A percentile compares a stretch with the other conserved stretches of the same genome.
These are phyloP conservation scores for Sporothrix brunneoviolacea DNA, from an alignment of 2,329 filamentous ascomycete genomes.

Conservation along the genomic window DNA sequence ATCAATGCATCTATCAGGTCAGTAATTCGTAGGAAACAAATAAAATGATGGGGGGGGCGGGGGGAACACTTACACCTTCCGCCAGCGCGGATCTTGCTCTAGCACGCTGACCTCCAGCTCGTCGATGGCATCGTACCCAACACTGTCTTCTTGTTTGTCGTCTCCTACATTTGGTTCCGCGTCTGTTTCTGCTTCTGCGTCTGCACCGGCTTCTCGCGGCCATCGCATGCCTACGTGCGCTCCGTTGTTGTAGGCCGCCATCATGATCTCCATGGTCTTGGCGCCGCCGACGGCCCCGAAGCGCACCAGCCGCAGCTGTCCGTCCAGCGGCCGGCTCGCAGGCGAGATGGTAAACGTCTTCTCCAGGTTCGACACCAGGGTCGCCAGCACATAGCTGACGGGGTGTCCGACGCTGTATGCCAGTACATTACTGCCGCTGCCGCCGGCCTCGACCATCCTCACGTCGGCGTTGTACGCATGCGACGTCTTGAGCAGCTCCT, in stretches of 20 bases:
- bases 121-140: conserved; percentile 67
- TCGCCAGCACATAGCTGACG: conserved; percentile 72
- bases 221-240: conserved; percentile 47
- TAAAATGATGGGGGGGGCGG: background rate
- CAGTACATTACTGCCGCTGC: too few relatives aligned
- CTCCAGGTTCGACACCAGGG: conserved; percentile 75
- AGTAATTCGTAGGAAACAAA: background rate
- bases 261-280: conserved; percentile 72
- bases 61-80: conserved; percentile 50
- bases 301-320: conserved; percentile 62
- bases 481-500: conserved; percentile 57
- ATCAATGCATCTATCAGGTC: conserved; percentile 61
- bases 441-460: conserved; percentile 21
- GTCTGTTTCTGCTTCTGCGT: conserved; percentile 40
- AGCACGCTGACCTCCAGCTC: conserved; percentile 58
- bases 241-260: conserved; percentile 51
- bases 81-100: conserved; percentile 67
- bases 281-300: conserved; percentile 63
- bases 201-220: conserved; percentile 40
- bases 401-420: conserved; percentile 19
- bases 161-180: too few relatives aligned
- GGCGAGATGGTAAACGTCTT: conserved; percentile 78
- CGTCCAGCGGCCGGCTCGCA: conserved; percentile 60
- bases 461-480: conserved; percentile 45
- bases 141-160: conserved; percentile 49